Evolutionary conservation across 2,329 filamentous ascomycete genomes (phyloP), one percentile per base, ranked within the genome.

Genomic region (Ophiocordyceps camponoti-saundersi): DNA sequence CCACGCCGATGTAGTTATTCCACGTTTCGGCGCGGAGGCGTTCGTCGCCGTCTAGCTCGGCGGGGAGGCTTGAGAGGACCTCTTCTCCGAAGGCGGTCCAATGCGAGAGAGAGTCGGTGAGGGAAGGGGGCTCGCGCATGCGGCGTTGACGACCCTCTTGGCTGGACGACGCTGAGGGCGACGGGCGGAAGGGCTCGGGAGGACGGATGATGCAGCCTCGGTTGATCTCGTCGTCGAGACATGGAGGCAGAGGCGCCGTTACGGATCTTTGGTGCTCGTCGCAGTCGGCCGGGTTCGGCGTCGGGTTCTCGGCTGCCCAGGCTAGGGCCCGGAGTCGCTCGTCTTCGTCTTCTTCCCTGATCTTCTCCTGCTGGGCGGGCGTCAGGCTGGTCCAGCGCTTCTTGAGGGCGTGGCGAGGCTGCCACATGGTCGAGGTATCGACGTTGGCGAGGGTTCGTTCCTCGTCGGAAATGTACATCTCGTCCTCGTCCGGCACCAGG

Each of bases 381-480:
- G 58, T 57, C 36, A 74, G 62, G 4, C 54, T 51, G 26, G 53
- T 43, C 64, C 67, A 74, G 4, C 60, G 60, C 47, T 64, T 65
- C 59, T 73, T 72, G 50, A 65, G 57, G 30, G 61, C 62, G 47
- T 73, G 69, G 53, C 64, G 65, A 30, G 55, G 60, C 53, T 61
- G 60, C 69, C 69, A 73, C 54, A 68, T 64, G 46, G 50, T 53
- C 23, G 46, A 55, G 6, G 56, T 64, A 50, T 64, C 62, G 41
- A 61, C 53, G 42, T 59, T 51, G 7, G 47, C 50, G 21, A 65
- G 53, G 23, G 55, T 54, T 34, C 54, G 49, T 26, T 71, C 70
- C 43, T 69, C 64, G 53, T 76, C 69, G 12, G 61, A 65, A 55
- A 77, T 67, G 55, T 73, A 71, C 52, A 71, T 65, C 55, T 77